Evolutionary conservation across 2,329 filamentous ascomycete species (phyloP), one percentile per base, ranked within the genome.

Genomic region (Eutypella sp.): DNA sequence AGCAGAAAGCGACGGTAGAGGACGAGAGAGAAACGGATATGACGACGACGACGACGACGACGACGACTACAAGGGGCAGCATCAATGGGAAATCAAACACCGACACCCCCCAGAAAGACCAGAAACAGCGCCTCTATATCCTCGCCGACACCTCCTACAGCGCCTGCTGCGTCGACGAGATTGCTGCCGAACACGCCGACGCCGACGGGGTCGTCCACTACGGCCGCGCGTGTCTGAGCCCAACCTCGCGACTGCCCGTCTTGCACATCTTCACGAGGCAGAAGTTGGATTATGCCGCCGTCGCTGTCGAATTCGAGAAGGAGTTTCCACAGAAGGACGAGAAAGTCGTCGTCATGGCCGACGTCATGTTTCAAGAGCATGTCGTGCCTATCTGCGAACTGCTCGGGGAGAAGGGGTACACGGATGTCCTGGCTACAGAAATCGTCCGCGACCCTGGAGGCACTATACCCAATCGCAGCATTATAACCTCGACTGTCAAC

Each of bases 71-170:
- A n/a, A n/a, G n/a, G n/a, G n/a, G 20, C 5, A 20, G 13, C 19
- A 13, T 39, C 7, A 39, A 23, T n/a, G 36, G 36, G 36, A 13
- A 8, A 1, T 20, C 36, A 8, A 42, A 45, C 23, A 31, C 29
- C 20, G 31, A 39, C 13, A 37, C 16, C 18, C 22, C 27, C 15
- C 34, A 13, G 8, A 7, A 33, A 29, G 33, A 27, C 8, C 42
- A 44, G 34, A 49, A 22, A 8, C 59, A 61, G 24, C 62, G 75
- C 50, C 74, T 97, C 43, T 95, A 87, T 57, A 91, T 99, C 49
- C 73, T 99, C 16, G 93, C 86, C 25, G 93, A 99, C 66, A 97
- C 93, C 2, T 96, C 92, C 2, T 99, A 97, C 67, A 95, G 93
- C 48, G 85, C 92, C 0, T 99, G 93, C 69, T 99, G 93, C 60